Evolutionary conservation across 2,329 filamentous ascomycete genomes (phyloP).

Genomic region (Aspergillus texensis): DNA sequence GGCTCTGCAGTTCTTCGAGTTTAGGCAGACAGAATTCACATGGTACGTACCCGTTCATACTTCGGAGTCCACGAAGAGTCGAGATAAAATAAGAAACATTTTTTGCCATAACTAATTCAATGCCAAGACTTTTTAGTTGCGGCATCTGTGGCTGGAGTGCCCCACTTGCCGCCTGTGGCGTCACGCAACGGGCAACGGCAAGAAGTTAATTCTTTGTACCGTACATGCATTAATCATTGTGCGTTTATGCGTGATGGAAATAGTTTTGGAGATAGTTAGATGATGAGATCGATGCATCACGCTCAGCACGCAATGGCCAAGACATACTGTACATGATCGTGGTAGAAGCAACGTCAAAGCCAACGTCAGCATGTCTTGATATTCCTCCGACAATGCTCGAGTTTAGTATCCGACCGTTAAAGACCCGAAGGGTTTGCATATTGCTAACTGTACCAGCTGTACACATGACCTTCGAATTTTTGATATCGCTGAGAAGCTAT

Average conservation of each 20-base stretch:
- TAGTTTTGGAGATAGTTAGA: neutral
- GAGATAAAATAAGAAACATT: slow-evolving; percentile 2
- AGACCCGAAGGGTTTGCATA: neutral
- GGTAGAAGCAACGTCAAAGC: slow-evolving; percentile 4
- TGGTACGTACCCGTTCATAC: neutral
- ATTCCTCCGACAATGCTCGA: neutral
- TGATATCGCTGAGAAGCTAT: neutral
- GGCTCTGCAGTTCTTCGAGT: neutral
- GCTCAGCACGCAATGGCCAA: neutral
- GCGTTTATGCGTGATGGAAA: neutral
- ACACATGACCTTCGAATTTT: neutral
- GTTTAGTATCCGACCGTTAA: neutral
- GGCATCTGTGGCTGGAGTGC: slow-evolving; percentile 6
- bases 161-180: slow-evolving; percentile 9
- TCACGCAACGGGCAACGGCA: neutral
- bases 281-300: neutral
- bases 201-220: neutral
- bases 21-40: slow-evolving; percentile 2
- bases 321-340: neutral
- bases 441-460: neutral
- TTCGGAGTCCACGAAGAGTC: too few species aligned
- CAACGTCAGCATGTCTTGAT: slow-evolving; percentile 3
- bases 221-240: neutral
- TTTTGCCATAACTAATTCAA: neutral
- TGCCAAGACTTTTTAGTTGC: slow-evolving; percentile 4